Evolutionary conservation across 169 alveolate species (phyloP), one percentile per base, ranked within the genome.

Genomic region (Theileria orientalis): DNA sequence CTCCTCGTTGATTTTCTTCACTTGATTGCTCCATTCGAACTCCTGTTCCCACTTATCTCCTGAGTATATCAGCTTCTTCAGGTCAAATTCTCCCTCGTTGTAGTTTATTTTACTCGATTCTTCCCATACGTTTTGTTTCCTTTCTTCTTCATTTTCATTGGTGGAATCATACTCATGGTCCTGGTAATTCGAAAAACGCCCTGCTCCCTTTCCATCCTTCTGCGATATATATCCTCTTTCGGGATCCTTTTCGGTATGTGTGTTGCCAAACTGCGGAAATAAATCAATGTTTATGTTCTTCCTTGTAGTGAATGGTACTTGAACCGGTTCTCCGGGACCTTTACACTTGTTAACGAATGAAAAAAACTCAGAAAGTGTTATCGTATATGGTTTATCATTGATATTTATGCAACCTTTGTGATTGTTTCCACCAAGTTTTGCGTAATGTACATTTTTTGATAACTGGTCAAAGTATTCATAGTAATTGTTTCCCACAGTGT

Each of bases 21-120:
- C 76, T n/a, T 41, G 64, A 21, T 74, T 68, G 3, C 86, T 69
- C 93, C 93, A 87, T 29, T 72, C 87, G 74, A 85, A 87, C 0
- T 75, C 85, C 6, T 75, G 68, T 3, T 54, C 63, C 87, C 87
- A 79, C 66, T 35, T 49, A 23, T 25, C 21, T 0, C 47, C 83
- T 37, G 63, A 30, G 47, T 62, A 56, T 46, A 51, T 71, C 2
- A 54, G 44, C 13, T 30, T 13, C 37, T 25, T 56, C 66, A 56
- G 37, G 23, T 56, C 66, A 25, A 46, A n/a, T 2, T 68, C 76
- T 13, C 37, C 14, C 23, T 19, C 66, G 21, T 51, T 51, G 52
- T 46, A 46, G 19, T 25, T 51, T 5, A 21, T 51, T 40, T 68
- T 30, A 40, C 30, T 56, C 14, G 37, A 33, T 56, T 29, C 35